phyloP scores from a whole-genome alignment of 73 alveolate species.

The Paramecium pentaurelia region DNA sequence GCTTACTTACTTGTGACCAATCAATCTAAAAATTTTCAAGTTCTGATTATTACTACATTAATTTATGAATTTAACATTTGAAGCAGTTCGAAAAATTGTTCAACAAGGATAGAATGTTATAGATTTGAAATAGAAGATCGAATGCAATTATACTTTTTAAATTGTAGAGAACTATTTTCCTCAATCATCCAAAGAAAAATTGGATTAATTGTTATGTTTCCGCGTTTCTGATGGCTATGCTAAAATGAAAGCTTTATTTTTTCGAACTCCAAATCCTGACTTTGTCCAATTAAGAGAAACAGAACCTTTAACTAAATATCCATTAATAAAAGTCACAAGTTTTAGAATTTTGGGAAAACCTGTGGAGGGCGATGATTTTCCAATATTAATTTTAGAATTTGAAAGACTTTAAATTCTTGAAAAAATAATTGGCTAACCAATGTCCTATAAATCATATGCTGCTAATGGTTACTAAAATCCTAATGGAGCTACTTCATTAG shows the following conservation, averaged over 20 bases:
- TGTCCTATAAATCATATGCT: background rate
- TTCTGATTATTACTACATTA: background rate
- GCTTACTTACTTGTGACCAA: conserved; percentile 10
- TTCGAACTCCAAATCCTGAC: background rate
- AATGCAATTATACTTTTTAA: background rate
- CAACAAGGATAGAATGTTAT: background rate
- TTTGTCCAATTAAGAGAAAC: background rate
- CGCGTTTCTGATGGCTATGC: conserved; percentile 16
- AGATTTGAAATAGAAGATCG: background rate
- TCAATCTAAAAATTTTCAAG: conserved; percentile 1
- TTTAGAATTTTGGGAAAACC: background rate
- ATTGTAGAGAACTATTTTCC: background rate
- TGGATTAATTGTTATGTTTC: conserved; percentile 20
- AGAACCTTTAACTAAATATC: background rate
- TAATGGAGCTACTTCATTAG: background rate
- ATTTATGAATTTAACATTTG: background rate
- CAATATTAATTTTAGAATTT: background rate
- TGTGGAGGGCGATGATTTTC: background rate
- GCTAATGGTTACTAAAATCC: background rate
- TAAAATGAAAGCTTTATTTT: conserved; percentile 23
- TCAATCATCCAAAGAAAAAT: background rate
- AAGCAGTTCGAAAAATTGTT: background rate
- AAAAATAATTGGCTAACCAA: background rate
- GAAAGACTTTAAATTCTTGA: background rate
- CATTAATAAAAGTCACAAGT: background rate